Percentiles rank a stretch among this genome's conserved stretches.
phyloP scores from a whole-genome alignment of 2,329 filamentous ascomycete genomes.

The Metarhizium album region DNA sequence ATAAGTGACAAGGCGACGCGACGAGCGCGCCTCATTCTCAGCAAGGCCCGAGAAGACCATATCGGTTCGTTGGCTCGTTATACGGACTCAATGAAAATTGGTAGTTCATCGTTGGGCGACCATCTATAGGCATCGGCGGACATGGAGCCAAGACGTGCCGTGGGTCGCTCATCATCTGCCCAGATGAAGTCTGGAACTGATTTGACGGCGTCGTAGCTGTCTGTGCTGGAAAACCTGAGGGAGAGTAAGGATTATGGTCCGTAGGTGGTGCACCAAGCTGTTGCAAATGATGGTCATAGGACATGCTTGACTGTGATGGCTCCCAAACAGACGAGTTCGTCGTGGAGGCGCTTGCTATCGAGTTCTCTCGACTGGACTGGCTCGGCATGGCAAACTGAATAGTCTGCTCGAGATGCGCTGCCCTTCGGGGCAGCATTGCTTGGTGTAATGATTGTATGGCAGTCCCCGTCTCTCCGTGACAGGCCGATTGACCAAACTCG shows the following conservation, averaged over 20 bases:
- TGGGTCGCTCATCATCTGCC: conserved; percentile 14
- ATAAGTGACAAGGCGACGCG: neutral
- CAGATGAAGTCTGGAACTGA: conserved; percentile 12
- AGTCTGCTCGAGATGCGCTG: conserved; percentile 17
- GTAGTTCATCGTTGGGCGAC: conserved; percentile 14
- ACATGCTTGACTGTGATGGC: conserved; percentile 15
- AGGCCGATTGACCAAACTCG: conserved; percentile 12
- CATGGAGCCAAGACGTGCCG: conserved; percentile 10
- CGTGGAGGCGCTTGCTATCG: conserved; percentile 22
- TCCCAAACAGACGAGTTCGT: conserved; percentile 24
- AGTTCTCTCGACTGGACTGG: conserved; percentile 22
- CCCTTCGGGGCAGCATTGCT: conserved; percentile 25
- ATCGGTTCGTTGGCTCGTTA: conserved; percentile 10
- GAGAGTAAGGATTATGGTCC: conserved; percentile 4
- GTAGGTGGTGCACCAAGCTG: conserved; percentile 4
- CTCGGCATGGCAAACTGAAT: conserved; percentile 18
- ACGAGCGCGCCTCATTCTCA: conserved; percentile 8
- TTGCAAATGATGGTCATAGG: conserved; percentile 16
- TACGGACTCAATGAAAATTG: conserved; percentile 16
- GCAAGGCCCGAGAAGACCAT: conserved; percentile 13
- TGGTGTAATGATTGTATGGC: conserved; percentile 26
- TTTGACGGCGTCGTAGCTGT: neutral
- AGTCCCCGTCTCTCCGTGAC: conserved; percentile 12
- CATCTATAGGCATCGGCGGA: conserved; percentile 13
- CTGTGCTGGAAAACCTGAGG: conserved; percentile 3